Conservation (phyloP, 306 rosid species). For the Pyrus communis region DNA sequence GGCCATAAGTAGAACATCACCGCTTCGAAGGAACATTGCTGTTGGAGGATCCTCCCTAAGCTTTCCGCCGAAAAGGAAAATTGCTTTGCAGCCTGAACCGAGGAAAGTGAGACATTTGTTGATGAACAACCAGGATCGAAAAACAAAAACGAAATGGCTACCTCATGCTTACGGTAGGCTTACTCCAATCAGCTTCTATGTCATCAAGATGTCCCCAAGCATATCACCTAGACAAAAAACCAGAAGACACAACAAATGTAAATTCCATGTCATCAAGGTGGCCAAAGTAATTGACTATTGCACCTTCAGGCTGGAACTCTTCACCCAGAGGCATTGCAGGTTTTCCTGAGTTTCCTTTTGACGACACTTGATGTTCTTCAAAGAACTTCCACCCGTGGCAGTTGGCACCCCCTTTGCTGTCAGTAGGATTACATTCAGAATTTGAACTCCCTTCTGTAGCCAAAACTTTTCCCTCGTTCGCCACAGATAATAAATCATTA, state of each 20-base stretch:
- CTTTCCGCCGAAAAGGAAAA: conserved; percentile 90
- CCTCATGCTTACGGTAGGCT: conserved; percentile 89
- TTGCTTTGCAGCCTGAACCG: conserved; percentile 95
- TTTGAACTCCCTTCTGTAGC: conserved; percentile 26
- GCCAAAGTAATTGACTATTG: conserved; percentile 88
- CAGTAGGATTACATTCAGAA: conserved; percentile 23
- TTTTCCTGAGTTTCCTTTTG: conserved; percentile 32
- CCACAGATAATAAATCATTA: conserved; percentile 44
- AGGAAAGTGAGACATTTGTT: not conserved
- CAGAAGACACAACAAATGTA: not conserved
- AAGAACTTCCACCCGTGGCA: conserved; percentile 40
- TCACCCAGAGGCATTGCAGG: conserved; percentile 77
- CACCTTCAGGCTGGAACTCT: conserved; percentile 87
- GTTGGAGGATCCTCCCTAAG: conserved; percentile 68
- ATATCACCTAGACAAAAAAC: conserved; percentile 47
- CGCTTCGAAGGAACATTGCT: conserved; percentile 94
- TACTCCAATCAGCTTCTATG: conserved; percentile 96
- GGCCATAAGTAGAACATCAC: conserved; percentile 94
- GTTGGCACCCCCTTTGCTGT: conserved; percentile 5
- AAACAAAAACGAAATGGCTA: conserved; percentile 9
- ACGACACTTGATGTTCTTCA: conserved; percentile 30
- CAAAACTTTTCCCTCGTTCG: conserved; percentile 53
- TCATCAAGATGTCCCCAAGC: conserved; percentile 72
- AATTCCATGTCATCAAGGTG: not conserved
- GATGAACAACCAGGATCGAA: not conserved